Conservation (phyloP, 306 rosid species). For the Vigna nakashimae region DNA sequence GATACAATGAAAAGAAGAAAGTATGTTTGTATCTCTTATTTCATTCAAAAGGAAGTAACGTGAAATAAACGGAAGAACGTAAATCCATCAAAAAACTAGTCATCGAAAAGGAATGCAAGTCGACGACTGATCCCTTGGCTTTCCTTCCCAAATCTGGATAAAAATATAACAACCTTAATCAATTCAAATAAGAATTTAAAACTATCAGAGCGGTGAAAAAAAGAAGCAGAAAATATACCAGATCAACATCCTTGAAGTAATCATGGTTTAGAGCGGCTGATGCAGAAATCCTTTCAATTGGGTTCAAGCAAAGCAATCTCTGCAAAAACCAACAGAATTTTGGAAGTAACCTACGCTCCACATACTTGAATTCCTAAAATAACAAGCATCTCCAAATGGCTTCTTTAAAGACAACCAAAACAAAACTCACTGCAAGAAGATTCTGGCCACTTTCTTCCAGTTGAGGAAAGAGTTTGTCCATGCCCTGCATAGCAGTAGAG, state of each 20-base stretch:
- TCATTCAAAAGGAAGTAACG: no score
- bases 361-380: no score
- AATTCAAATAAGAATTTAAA: background rate
- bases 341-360: no score
- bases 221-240: background rate
- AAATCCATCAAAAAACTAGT: no score
- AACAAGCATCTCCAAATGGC: no score
- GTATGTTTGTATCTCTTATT: no score
- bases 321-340: background rate
- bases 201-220: background rate
- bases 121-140: background rate
- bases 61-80: no score
- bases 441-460: conserved; percentile 30
- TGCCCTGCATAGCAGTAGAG: conserved; percentile 22
- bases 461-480: background rate
- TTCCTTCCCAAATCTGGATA: background rate
- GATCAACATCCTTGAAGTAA: background rate
- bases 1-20: no score
- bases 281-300: conserved; percentile 36
- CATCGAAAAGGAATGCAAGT: background rate
- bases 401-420: background rate
- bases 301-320: conserved; percentile 41
- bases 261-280: conserved; percentile 35
- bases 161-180: background rate
- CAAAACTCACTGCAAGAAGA: conserved; percentile 39